Evolutionary conservation across 2,329 filamentous ascomycete species (phyloP).

Genomic region (Hymenoscyphus repandus): DNA sequence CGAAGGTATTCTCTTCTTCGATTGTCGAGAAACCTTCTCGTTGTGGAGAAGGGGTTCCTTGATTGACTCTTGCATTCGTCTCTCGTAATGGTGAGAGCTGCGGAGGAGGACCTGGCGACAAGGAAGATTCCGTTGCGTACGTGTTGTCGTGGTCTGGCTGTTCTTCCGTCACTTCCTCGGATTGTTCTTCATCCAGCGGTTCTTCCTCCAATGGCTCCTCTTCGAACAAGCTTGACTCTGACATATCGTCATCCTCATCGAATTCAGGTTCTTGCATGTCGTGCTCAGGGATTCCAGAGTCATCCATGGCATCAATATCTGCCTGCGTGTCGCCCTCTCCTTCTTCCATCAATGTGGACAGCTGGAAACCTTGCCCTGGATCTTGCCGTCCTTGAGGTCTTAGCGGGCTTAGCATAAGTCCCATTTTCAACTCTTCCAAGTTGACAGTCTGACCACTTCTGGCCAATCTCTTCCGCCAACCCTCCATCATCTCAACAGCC

Average conservation of each 20-base stretch:
- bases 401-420: constrained; percentile 58
- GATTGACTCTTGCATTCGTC: constrained; percentile 26
- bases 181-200: constrained; percentile 6
- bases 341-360: constrained; percentile 27
- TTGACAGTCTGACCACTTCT: constrained; percentile 65
- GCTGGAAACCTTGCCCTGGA: constrained; percentile 37
- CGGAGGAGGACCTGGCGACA: constrained; percentile 24
- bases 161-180: constrained; percentile 23
- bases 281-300: constrained; percentile 16
- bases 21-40: constrained; percentile 42
- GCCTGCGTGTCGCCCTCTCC: constrained; percentile 30
- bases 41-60: constrained; percentile 25
- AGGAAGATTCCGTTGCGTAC: constrained; percentile 22
- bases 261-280: constrained; percentile 27
- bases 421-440: constrained; percentile 62
- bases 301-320: constrained; percentile 32
- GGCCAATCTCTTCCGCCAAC: constrained; percentile 81
- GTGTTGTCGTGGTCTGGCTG: constrained; percentile 22
- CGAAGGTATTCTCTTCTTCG: constrained; percentile 43
- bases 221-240: constrained; percentile 40
- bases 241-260: constrained; percentile 25
- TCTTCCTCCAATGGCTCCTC: constrained; percentile 38
- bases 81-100: constrained; percentile 42
- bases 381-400: constrained; percentile 44
- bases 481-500: constrained; percentile 83